Evolutionary conservation across 768 basidiomycete species (phyloP).

Genomic region (Leccinum incarnatum): DNA sequence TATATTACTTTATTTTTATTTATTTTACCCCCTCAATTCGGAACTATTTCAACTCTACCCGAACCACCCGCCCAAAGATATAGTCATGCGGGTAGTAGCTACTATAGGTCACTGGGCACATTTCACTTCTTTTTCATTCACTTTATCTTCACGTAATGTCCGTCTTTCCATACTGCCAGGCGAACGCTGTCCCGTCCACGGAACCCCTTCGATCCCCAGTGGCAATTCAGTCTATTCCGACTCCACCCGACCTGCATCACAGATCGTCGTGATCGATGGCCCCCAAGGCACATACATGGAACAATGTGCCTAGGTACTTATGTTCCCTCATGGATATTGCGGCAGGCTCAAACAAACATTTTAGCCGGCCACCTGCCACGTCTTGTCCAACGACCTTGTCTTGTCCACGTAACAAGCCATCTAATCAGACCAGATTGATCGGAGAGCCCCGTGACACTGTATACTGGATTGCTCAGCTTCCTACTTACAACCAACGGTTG

Average conservation of each 20-base stretch:
- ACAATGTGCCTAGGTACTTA: constrained; percentile 1
- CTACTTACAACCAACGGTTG: neutral
- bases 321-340: neutral
- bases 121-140: constrained; percentile 11
- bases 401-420: neutral
- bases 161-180: neutral
- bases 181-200: neutral
- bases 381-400: neutral
- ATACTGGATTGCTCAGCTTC: neutral
- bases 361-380: constrained; percentile 1
- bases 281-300: constrained; percentile 8
- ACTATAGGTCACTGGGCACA: neutral
- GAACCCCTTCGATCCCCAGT: constrained; percentile 4
- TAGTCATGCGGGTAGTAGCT: constrained; percentile 5
- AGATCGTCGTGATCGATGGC: constrained; percentile 14
- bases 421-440: neutral
- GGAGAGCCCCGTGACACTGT: constrained; percentile 6
- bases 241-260: constrained; percentile 9
- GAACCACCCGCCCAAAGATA: neutral
- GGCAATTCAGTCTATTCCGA: constrained; percentile 5
- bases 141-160: constrained; percentile 7
- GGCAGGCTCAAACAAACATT: neutral
- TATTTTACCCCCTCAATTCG: neutral
- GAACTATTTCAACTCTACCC: constrained; percentile 7
- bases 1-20: neutral